Conservation (phyloP, 2,329 filamentous ascomycete species). For the Coccinonectria pachysandricola region DNA sequence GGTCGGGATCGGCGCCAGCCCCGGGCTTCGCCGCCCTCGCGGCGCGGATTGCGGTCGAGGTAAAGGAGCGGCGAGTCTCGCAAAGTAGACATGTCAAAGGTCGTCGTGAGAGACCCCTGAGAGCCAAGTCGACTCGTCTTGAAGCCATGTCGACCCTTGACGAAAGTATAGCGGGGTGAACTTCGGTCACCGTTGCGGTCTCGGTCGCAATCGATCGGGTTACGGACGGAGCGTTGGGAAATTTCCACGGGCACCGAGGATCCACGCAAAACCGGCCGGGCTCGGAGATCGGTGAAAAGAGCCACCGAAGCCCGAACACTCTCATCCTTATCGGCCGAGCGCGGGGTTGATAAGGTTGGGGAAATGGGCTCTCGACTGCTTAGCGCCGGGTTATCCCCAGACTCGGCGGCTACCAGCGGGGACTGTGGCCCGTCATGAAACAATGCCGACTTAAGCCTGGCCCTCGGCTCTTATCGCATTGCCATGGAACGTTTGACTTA, state of each 20-base stretch:
- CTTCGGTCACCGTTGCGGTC: constrained; percentile 8
- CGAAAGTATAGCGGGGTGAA: too few species aligned
- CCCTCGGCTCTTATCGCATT: constrained; percentile 13
- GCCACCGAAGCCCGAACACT: too few species aligned
- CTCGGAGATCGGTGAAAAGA: too few species aligned
- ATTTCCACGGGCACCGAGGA: too few species aligned
- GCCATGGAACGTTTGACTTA: too few species aligned
- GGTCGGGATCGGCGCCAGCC: constrained; percentile 26
- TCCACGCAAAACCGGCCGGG: too few species aligned
- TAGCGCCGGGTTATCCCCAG: constrained; percentile 19
- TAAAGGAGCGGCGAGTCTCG: constrained; percentile 40
- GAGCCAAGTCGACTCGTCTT: constrained; percentile 21
- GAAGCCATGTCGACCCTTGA: constrained; percentile 22
- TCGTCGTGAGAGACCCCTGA: constrained; percentile 20
- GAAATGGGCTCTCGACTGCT: too few species aligned
- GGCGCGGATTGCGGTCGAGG: constrained; percentile 28
- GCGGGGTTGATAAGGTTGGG: too few species aligned
- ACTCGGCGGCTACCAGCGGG: constrained; percentile 31
- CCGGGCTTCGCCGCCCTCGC: constrained; percentile 25
- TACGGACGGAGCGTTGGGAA: too few species aligned
- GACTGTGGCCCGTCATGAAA: constrained; percentile 16
- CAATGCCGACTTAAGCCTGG: constrained; percentile 27
- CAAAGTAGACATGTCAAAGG: constrained; percentile 37
- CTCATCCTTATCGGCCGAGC: constrained; percentile 3
- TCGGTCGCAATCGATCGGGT: constrained; percentile 2